Base-by-base conservation (phyloP, 495 filamentous ascomycete genomes). In the Aspergillus bertholletiae region DNA sequence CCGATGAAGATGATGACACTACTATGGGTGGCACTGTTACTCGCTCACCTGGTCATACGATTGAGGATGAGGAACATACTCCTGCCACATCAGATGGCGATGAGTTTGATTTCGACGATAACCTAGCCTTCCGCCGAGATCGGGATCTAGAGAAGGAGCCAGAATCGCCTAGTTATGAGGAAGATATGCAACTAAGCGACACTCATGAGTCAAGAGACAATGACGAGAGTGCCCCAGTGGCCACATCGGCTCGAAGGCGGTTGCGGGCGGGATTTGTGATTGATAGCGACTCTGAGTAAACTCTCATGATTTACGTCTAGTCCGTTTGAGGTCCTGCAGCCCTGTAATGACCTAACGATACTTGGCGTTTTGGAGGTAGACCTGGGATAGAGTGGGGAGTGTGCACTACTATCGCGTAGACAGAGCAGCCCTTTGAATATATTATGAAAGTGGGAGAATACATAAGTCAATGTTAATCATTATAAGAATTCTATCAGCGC, bases 241-340 rank as follows among this genome's bases (percentile, higher is more conserved):
- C 60, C 20, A 52, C 56, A 18, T 53, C 66, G 12, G 53, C 60
- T 55, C 68, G 70, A 44, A 60, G 75, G 49, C 71, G 78, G 6
- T 68, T 69, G 40, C 69, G 75, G 32, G 74, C 71, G 21, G 73
- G 76, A 1, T 76, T 82, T 56, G 70, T 79, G 28, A 68, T 78
- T 52, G 79, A 82, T 23, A 79, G 76, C 60, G 79, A 81, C 50
- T 78, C 77, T 7, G 75, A 78, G 55, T 79, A 68, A 60, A 28
- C 2, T 2, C n/a, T 6, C 13, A 5, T 45, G n/a, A 8, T 24
- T 41, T 2, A 3, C 34, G 11, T 37, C 13, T 37, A n/a, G 8
- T 2, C 30, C 30, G 9, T 32, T 32, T 32, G 7, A 9, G 9
- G 30, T 32, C 2, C 30, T 32, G 13, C 34, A 37, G 13, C 13